Percentiles rank a stretch among this genome's conserved stretches.
Evolutionary conservation across 352 stramenopile genomes (phyloP).

Genomic region (Globisporangium heterothallicum): DNA sequence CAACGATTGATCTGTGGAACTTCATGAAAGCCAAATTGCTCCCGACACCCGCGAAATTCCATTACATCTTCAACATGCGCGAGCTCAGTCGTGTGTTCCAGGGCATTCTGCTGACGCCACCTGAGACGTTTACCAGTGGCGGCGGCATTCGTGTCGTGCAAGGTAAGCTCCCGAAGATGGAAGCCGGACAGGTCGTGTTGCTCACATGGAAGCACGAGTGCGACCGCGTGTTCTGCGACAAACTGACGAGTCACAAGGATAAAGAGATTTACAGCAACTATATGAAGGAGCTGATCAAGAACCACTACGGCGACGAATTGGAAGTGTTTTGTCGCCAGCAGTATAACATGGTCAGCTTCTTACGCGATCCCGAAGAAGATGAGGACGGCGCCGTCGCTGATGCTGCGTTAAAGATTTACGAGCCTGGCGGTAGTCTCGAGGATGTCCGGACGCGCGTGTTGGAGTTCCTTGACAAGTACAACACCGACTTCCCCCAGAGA

Average conservation of each 20-base stretch:
- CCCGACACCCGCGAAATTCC: slow-evolving; percentile 97
- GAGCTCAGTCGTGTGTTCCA: slow-evolving; percentile 98
- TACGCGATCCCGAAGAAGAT: slow-evolving; percentile 95
- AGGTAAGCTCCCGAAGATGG: slow-evolving; percentile 87
- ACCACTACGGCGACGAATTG: slow-evolving; percentile 88
- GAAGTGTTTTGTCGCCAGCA: slow-evolving; percentile 59
- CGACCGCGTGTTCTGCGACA: slow-evolving; percentile 97
- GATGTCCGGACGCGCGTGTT: slow-evolving; percentile 90
- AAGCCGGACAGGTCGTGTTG: slow-evolving; percentile 89
- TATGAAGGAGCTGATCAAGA: slow-evolving; percentile 89
- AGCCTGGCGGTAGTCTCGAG: slow-evolving; percentile 91
- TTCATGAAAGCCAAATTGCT: slow-evolving; percentile 97
- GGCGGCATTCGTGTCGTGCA: slow-evolving; percentile 80
- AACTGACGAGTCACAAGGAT: slow-evolving; percentile 96
- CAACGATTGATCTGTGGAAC: slow-evolving; percentile 96
- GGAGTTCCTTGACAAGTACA: slow-evolving; percentile 97
- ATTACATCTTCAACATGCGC: slow-evolving; percentile 99
- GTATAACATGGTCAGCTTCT: slow-evolving; percentile 97
- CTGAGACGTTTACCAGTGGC: slow-evolving; percentile 92
- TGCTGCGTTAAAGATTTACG: slow-evolving; percentile 96
- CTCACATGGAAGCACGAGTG: slow-evolving; percentile 98
- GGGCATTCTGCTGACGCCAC: slow-evolving; percentile 94
- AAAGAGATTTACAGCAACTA: slow-evolving; percentile 93
- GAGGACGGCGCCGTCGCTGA: slow-evolving; percentile 93
- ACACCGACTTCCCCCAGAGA: slow-evolving; percentile 94